Conservation (phyloP, 2,329 filamentous ascomycete genomes). For the Claviceps spartinae region DNA sequence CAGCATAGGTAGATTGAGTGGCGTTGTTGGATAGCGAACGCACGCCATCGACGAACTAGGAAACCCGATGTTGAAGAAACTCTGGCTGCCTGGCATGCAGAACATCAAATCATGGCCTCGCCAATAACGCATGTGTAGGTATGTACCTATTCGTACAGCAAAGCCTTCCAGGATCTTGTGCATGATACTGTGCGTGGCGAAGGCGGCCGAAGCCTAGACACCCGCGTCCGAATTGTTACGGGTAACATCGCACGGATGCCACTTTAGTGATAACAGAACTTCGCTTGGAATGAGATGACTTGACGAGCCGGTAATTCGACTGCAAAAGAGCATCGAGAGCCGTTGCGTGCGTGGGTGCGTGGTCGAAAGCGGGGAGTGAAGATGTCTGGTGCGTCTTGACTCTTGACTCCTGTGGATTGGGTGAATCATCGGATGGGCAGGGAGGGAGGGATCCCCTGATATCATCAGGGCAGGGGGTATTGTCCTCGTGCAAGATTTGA, state of each 20-base stretch:
- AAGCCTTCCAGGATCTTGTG: not conserved
- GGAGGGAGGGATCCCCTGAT: not conserved
- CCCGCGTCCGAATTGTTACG: not conserved
- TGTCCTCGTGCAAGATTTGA: not conserved
- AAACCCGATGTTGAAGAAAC: constrained; percentile 2
- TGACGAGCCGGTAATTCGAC: not conserved
- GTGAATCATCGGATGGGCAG: not conserved
- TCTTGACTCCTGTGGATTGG: not conserved
- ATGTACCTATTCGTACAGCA: not conserved
- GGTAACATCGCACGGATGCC: not conserved
- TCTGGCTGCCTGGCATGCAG: not conserved
- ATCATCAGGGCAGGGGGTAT: not conserved
- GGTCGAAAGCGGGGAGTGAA: not conserved
- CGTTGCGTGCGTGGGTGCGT: not conserved
- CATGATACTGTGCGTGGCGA: not conserved
- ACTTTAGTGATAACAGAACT: not conserved
- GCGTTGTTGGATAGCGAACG: not conserved
- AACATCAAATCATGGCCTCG: not conserved
- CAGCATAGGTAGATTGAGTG: not conserved
- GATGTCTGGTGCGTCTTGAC: not conserved
- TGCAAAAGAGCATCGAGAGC: not conserved
- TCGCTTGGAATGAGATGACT: not conserved
- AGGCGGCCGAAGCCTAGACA: not conserved
- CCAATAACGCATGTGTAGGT: not conserved
- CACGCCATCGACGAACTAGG: constrained; percentile 1